These are phyloP conservation scores for Suillus subluteus DNA, from an alignment of 768 basidiomycete genomes.

Conservation along the genomic window DNA sequence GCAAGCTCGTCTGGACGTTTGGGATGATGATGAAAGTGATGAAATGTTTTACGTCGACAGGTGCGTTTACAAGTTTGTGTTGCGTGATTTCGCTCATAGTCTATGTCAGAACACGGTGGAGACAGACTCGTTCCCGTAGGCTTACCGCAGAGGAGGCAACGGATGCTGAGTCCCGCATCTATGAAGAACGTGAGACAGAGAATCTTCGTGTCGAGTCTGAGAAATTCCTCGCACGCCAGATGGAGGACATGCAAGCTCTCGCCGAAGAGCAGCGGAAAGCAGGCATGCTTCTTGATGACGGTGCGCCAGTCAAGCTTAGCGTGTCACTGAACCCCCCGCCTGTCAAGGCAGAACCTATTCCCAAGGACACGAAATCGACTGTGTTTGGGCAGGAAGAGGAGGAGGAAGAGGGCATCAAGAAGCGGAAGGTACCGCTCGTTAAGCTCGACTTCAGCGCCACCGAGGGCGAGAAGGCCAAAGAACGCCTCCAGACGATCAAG, in stretches of 20 bases:
- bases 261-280: slow-evolving; percentile 91
- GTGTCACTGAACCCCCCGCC: slow-evolving; percentile 65
- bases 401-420: slow-evolving; percentile 76
- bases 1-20: slow-evolving; percentile 79
- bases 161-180: slow-evolving; percentile 79
- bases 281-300: slow-evolving; percentile 88
- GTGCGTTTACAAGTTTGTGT: slow-evolving; percentile 43
- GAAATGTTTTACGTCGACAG: slow-evolving; percentile 93
- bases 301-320: slow-evolving; percentile 85
- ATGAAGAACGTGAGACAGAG: slow-evolving; percentile 86
- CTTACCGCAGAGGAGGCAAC: slow-evolving; percentile 80
- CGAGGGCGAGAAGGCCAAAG: slow-evolving; percentile 79
- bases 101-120: slow-evolving; percentile 75
- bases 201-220: slow-evolving; percentile 90
- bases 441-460: slow-evolving; percentile 89
- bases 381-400: slow-evolving; percentile 86
- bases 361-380: slow-evolving; percentile 53
- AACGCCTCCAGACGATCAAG: slow-evolving; percentile 78
- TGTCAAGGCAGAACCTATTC: slow-evolving; percentile 47
- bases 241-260: slow-evolving; percentile 94
- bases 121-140: slow-evolving; percentile 69
- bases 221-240: slow-evolving; percentile 89
- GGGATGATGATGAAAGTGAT: slow-evolving; percentile 93
- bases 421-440: slow-evolving; percentile 84
- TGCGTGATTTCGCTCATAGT: not conserved